A percentile compares a stretch with the other conserved stretches of the same genome.
Evolutionary conservation across 1,139 yeast genomes (phyloP).

Genomic region (Yamadazyma friedrichii): DNA sequence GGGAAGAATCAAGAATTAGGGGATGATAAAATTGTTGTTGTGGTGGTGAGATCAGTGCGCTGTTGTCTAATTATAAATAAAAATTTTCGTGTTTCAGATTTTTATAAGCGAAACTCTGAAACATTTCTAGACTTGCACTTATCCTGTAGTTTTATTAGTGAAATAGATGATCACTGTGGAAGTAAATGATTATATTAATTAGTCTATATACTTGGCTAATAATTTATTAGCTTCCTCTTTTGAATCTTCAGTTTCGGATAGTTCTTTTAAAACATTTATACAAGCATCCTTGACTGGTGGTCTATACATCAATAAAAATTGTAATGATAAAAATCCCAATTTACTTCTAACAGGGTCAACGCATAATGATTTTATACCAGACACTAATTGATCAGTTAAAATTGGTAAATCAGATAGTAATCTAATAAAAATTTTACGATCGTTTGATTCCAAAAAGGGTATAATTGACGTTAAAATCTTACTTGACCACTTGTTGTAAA

Average conservation of each 20-base stretch:
- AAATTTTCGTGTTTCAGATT: too few relatives aligned
- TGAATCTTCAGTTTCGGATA: constrained; percentile 55
- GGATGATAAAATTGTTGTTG: background rate
- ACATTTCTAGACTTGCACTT: too few relatives aligned
- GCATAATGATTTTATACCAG: constrained; percentile 70
- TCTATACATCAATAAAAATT: constrained; percentile 82
- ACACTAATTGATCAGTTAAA: constrained; percentile 58
- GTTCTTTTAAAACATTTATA: constrained; percentile 58
- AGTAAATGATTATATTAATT: background rate
- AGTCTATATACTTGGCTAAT: constrained; percentile 42
- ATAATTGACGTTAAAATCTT: constrained; percentile 75
- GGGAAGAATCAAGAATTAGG: background rate
- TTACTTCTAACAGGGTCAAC: constrained; percentile 80
- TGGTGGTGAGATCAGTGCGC: too few relatives aligned
- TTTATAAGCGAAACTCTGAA: too few relatives aligned
- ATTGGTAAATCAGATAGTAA: constrained; percentile 84
- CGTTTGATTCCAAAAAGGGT: constrained; percentile 79
- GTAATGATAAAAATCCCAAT: constrained; percentile 78
- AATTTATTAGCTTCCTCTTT: constrained; percentile 54
- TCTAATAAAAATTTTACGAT: constrained; percentile 77
- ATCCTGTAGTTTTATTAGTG: too few relatives aligned
- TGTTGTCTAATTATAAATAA: background rate
- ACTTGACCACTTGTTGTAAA: constrained; percentile 67
- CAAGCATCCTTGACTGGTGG: constrained; percentile 78
- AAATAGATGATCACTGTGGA: background rate